A percentile compares a stretch with the other conserved stretches of the same genome.
phyloP scores from a whole-genome alignment of 495 filamentous ascomycete species.

The Xylaria venustula region DNA sequence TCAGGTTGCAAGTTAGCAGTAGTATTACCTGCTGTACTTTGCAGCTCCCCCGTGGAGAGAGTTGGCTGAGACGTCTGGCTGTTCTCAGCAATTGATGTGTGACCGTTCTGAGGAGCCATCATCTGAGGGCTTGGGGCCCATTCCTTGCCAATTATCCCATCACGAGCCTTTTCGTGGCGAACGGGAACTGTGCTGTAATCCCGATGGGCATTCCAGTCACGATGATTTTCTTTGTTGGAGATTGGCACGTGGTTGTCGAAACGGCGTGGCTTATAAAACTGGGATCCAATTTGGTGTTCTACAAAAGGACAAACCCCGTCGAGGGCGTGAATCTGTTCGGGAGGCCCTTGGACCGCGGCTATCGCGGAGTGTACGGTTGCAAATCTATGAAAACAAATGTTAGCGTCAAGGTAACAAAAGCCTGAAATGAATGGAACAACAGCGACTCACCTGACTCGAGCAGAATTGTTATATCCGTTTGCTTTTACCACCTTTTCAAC shows the following conservation, averaged over 20 bases:
- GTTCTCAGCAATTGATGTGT: too few relatives aligned
- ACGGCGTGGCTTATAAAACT: too few relatives aligned
- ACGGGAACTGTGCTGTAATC: constrained; percentile 10
- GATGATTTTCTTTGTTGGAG: background rate
- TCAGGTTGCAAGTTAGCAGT: background rate
- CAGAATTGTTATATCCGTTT: background rate
- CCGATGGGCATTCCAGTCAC: too few relatives aligned
- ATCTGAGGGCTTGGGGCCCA: background rate
- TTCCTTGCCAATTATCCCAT: background rate
- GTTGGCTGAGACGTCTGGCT: too few relatives aligned
- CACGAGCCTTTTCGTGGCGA: background rate
- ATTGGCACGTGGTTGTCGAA: background rate
- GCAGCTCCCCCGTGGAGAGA: background rate
- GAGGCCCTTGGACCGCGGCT: background rate
- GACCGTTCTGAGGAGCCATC: too few relatives aligned
- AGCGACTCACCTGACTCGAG: constrained; percentile 2
- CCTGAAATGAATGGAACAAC: background rate
- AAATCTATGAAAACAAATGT: background rate
- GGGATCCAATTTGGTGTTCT: background rate
- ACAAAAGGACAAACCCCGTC: background rate
- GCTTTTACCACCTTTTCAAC: background rate
- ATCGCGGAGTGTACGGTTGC: background rate
- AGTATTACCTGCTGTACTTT: background rate
- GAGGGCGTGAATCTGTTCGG: background rate
- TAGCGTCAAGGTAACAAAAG: background rate